Percentiles rank a stretch among this genome's conserved stretches.
These are phyloP conservation scores for Exophiala oligosperma DNA, from an alignment of 2,329 filamentous ascomycete genomes.

Conservation along the genomic window DNA sequence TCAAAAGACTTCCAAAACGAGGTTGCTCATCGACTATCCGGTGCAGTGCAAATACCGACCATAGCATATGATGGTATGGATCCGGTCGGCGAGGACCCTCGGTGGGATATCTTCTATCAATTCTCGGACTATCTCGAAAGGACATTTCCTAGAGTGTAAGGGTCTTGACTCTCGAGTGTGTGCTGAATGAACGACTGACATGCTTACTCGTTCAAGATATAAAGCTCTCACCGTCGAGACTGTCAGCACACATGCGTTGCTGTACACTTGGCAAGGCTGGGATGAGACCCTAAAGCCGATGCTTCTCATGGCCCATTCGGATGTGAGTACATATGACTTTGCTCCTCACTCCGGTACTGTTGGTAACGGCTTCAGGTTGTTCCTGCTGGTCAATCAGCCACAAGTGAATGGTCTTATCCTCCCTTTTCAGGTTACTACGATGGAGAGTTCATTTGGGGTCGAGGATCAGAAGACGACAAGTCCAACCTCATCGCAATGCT, in stretches of 20 bases:
- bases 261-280: slow-evolving; percentile 59
- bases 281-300: slow-evolving; percentile 54
- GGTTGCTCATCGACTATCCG: slow-evolving; percentile 36
- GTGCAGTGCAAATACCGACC: slow-evolving; percentile 56
- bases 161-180: too few species aligned
- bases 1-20: slow-evolving; percentile 19
- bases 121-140: slow-evolving; percentile 53
- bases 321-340: slow-evolving; percentile 37
- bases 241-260: slow-evolving; percentile 59
- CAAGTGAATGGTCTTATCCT: slow-evolving; percentile 58
- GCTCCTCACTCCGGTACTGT: background rate
- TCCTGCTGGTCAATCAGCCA: slow-evolving; percentile 54
- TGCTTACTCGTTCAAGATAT: slow-evolving; percentile 6
- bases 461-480: slow-evolving; percentile 63
- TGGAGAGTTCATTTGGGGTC: slow-evolving; percentile 61
- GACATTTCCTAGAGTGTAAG: slow-evolving; percentile 54
- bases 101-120: slow-evolving; percentile 60
- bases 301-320: slow-evolving; percentile 64
- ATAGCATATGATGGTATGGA: slow-evolving; percentile 58
- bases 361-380: slow-evolving; percentile 43
- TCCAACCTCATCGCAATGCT: slow-evolving; percentile 59
- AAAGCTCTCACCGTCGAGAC: slow-evolving; percentile 40
- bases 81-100: slow-evolving; percentile 54
- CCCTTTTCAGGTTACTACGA: slow-evolving; percentile 62
- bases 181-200: too few species aligned